phyloP scores from a whole-genome alignment of 2,329 filamentous ascomycete genomes.

The Helotiales sp. region DNA sequence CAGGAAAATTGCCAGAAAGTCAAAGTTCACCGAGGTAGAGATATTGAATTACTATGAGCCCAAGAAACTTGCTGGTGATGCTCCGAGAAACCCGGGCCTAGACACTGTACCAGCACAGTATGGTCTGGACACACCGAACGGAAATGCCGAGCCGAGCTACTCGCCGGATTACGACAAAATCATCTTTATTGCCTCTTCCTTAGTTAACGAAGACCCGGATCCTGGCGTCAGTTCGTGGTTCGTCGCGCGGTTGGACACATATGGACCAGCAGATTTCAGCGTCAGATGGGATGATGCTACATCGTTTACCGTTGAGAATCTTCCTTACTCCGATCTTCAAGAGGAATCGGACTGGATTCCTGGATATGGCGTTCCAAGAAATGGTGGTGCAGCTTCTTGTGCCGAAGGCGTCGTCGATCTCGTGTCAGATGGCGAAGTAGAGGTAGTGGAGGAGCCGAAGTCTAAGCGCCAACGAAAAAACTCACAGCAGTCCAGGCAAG shows the following conservation, averaged over 20 bases:
- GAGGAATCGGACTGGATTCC: slow-evolving; percentile 20
- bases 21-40: slow-evolving; percentile 29
- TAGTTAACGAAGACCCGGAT: slow-evolving; percentile 17
- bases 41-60: slow-evolving; percentile 33
- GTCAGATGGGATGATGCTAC: slow-evolving; percentile 42
- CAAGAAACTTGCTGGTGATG: slow-evolving; percentile 26
- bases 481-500: background rate
- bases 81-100: slow-evolving; percentile 37
- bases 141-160: background rate
- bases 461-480: background rate
- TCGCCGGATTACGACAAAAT: background rate
- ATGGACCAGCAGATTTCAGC: slow-evolving; percentile 9
- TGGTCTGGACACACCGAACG: slow-evolving; percentile 17
- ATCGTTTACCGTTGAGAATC: slow-evolving; percentile 48
- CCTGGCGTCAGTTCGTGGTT: slow-evolving; percentile 29
- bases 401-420: background rate
- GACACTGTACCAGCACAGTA: slow-evolving; percentile 33
- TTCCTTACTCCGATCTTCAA: slow-evolving; percentile 50
- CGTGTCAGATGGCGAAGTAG: background rate
- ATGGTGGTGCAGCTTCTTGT: background rate
- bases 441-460: background rate
- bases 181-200: slow-evolving; percentile 3
- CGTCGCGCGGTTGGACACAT: background rate
- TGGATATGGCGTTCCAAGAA: background rate
- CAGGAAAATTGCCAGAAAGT: background rate